These are phyloP conservation scores for Talaromyces pinophilus DNA, from an alignment of 2,329 filamentous ascomycete genomes.

Conservation along the genomic window DNA sequence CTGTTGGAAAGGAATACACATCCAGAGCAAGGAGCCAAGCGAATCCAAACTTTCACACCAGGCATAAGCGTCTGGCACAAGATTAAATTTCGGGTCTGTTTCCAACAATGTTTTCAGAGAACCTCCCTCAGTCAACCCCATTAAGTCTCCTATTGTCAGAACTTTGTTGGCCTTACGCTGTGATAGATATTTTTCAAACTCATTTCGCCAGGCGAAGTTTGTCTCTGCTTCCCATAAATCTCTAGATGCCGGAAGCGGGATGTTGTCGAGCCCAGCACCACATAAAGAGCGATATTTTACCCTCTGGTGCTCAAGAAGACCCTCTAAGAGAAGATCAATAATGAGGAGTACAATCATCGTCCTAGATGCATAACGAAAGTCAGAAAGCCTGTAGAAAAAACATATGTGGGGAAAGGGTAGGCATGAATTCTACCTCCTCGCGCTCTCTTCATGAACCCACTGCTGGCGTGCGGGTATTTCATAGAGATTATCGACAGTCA, in stretches of 20 bases:
- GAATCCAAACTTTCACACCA: slow-evolving; percentile 23
- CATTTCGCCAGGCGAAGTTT: slow-evolving; percentile 20
- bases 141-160: slow-evolving; percentile 18
- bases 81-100: slow-evolving; percentile 15
- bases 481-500: neutral
- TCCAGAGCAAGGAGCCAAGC: slow-evolving; percentile 21
- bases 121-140: slow-evolving; percentile 11
- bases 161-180: slow-evolving; percentile 10
- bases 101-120: slow-evolving; percentile 4
- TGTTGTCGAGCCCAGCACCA: slow-evolving; percentile 1
- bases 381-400: neutral
- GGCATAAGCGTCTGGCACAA: slow-evolving; percentile 15
- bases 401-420: neutral
- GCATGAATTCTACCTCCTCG: slow-evolving; percentile 11
- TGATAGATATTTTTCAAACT: slow-evolving; percentile 15
- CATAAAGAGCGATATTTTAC: slow-evolving; percentile 7
- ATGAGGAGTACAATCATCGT: slow-evolving; percentile 20
- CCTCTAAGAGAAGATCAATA: slow-evolving; percentile 19
- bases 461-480: slow-evolving; percentile 4
- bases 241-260: slow-evolving; percentile 21
- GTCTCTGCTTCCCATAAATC: slow-evolving; percentile 20
- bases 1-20: slow-evolving; percentile 20
- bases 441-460: slow-evolving; percentile 22
- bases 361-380: neutral
- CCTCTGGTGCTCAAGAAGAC: slow-evolving; percentile 13